Percentiles rank a stretch among this genome's conserved stretches.
These are phyloP conservation scores for Craterostigma plantagineum DNA, from an alignment of 257 asterid genomes.

Conservation along the genomic window DNA sequence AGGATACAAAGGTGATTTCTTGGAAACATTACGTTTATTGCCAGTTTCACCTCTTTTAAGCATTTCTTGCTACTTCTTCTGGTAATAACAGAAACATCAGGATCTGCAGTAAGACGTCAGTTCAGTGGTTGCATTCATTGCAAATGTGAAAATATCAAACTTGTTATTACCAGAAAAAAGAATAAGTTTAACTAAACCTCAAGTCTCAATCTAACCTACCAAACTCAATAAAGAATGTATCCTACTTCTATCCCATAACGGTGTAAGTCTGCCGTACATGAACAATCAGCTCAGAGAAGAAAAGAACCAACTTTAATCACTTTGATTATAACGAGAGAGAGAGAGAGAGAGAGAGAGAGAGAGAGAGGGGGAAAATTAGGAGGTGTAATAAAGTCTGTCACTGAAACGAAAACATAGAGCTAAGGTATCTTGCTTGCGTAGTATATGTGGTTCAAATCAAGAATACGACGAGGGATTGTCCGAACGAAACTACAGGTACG, in stretches of 20 bases:
- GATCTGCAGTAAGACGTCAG: background rate
- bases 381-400: constrained; percentile 14
- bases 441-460: too few species aligned
- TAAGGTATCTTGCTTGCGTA: constrained; percentile 26
- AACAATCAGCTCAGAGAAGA: too few species aligned
- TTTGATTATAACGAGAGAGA: constrained; percentile 4
- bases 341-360: constrained; percentile 13
- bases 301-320: constrained; percentile 3
- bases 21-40: constrained; percentile 12
- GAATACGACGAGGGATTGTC: too few species aligned
- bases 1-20: constrained; percentile 26
- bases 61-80: constrained; percentile 6
- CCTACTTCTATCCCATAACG: too few species aligned
- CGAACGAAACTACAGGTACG: constrained; percentile 12
- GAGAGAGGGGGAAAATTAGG: constrained; percentile 23
- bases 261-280: too few species aligned
- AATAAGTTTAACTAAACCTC: background rate
- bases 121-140: background rate
- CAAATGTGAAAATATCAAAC: constrained; percentile 1
- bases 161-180: background rate
- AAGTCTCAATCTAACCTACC: too few species aligned
- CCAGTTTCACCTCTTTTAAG: constrained; percentile 20
- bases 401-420: constrained; percentile 19
- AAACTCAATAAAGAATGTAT: too few species aligned
- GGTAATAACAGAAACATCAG: constrained; percentile 13